A percentile compares a stretch with the other conserved stretches of the same genome.
Evolutionary conservation across 2,329 filamentous ascomycete genomes (phyloP).

Genomic region (Cytospora leucostoma): DNA sequence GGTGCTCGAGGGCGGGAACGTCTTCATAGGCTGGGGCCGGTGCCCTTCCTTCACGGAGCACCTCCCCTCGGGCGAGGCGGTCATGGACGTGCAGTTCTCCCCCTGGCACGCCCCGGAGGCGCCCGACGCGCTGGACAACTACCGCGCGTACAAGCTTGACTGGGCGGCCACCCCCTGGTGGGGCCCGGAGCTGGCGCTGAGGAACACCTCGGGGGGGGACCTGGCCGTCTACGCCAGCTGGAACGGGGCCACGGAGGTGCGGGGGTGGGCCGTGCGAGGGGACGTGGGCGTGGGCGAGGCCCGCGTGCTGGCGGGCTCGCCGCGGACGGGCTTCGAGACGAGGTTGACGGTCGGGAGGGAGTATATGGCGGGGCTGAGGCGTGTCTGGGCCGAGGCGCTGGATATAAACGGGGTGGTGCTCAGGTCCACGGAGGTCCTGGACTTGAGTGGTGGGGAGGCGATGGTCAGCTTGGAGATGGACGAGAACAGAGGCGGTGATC

Average conservation of each 20-base stretch:
- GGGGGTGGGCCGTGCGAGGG: constrained; percentile 26
- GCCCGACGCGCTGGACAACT: constrained; percentile 29
- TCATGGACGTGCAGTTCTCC: constrained; percentile 46
- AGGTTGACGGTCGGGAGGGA: constrained; percentile 9
- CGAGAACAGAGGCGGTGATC: constrained; percentile 9
- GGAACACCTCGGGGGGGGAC: constrained; percentile 17
- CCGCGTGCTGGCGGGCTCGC: constrained; percentile 14
- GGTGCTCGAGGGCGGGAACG: constrained; percentile 34
- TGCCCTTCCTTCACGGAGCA: constrained; percentile 51
- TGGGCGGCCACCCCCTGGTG: constrained; percentile 35
- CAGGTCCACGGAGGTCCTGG: constrained; percentile 33
- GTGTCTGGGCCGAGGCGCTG: constrained; percentile 26
- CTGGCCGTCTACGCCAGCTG: constrained; percentile 35
- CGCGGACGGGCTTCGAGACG: constrained; percentile 26
- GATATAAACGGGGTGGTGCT: constrained; percentile 28
- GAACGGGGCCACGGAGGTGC: constrained; percentile 40
- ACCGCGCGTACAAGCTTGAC: constrained; percentile 35
- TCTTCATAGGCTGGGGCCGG: constrained; percentile 50
- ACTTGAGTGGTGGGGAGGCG: constrained; percentile 14
- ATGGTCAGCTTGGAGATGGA: constrained; percentile 7
- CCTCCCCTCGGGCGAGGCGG: constrained; percentile 38
- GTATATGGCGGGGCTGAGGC: neutral
- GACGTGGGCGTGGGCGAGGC: neutral
- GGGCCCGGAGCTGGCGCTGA: constrained; percentile 30
- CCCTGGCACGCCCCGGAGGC: constrained; percentile 33